These are phyloP conservation scores for Phytophthora pluvialis DNA, from an alignment of 352 stramenopile genomes.

Conservation along the genomic window DNA sequence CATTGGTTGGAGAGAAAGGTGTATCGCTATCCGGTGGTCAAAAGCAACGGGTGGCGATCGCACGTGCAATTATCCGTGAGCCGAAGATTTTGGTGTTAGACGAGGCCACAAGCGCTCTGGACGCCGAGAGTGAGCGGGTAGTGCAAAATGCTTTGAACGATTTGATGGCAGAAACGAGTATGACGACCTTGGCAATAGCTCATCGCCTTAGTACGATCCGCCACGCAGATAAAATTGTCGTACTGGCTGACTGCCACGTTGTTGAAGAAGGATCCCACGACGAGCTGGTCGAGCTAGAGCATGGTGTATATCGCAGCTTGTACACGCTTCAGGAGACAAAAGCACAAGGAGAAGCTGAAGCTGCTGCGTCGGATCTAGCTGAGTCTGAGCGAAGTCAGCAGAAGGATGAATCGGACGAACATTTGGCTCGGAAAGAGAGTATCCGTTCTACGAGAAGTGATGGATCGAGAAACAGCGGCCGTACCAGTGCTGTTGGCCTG, in stretches of 20 bases:
- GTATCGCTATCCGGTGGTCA: constrained; percentile 79
- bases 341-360: constrained; percentile 21
- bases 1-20: constrained; percentile 56
- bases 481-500: background rate
- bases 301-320: constrained; percentile 27
- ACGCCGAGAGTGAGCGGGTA: constrained; percentile 42
- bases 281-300: constrained; percentile 38
- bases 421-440: constrained; percentile 10
- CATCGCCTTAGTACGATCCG: constrained; percentile 57
- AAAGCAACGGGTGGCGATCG: constrained; percentile 64
- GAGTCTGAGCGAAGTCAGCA: background rate
- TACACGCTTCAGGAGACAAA: constrained; percentile 39
- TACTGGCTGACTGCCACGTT: constrained; percentile 50
- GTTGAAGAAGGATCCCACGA: constrained; percentile 50
- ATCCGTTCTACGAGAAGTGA: constrained; percentile 5
- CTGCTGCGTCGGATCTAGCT: constrained; percentile 8
- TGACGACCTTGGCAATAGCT: constrained; percentile 51
- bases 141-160: constrained; percentile 38
- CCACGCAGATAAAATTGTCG: constrained; percentile 54
- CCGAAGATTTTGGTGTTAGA: constrained; percentile 60
- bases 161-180: constrained; percentile 24
- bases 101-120: constrained; percentile 63
- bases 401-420: background rate
- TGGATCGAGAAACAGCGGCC: constrained; percentile 4
- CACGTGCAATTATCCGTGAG: constrained; percentile 51